Base-by-base conservation (phyloP, 225 moss, liverwort and hornwort species). In the Thuidium tamariscinum region DNA sequence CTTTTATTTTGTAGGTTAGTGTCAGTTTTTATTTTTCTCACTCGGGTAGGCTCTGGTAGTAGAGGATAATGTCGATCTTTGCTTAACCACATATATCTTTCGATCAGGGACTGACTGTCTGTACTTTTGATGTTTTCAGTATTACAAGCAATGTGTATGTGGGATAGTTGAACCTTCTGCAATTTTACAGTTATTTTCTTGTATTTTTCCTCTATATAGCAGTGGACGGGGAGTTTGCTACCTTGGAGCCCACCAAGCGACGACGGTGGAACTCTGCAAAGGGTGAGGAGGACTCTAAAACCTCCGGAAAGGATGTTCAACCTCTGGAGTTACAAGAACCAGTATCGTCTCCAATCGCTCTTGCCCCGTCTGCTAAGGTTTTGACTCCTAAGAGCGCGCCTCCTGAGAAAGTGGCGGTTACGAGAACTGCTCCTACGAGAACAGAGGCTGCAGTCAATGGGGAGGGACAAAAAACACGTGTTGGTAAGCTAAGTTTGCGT, bases 191-290 rank as follows among this genome's bases (percentile, higher is more conserved):
- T 48, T 54, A 21, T 74, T 68, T 18, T 72, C 49, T 73, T 64
- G 48, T 29, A 26, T 52, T 73, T 67, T 66, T 41, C 44, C 20
- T 82, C 22, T 49, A 27, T 80, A 84, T 66, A 55, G 86, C 69
- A 81, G 79, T 88, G 89, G 98, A 95, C 83, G 95, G 86, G 61
- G 94, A 99, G 60, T 62, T 79, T n/a, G 88, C 92, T 74, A 84
- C 89, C 49, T 91, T 88, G 90, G 99, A 99, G 91, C 99, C 97
- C 70, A 87, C 96, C n/a, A 99, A 96, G 83, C 93, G 99, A 83
- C 95, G 99, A 81, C 93, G 97, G 67, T 99, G 99, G 99, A 97
- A 96, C 90, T 90, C 99, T 82, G 91, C 92, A 17, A 96, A 95
- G 73, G 93, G 87, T 66, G 89, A 90, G 67, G 93, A 86, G 57